Evolutionary conservation across 192 early-diverging fungal genomes (phyloP).

Genomic region (Podila clonocystis): DNA sequence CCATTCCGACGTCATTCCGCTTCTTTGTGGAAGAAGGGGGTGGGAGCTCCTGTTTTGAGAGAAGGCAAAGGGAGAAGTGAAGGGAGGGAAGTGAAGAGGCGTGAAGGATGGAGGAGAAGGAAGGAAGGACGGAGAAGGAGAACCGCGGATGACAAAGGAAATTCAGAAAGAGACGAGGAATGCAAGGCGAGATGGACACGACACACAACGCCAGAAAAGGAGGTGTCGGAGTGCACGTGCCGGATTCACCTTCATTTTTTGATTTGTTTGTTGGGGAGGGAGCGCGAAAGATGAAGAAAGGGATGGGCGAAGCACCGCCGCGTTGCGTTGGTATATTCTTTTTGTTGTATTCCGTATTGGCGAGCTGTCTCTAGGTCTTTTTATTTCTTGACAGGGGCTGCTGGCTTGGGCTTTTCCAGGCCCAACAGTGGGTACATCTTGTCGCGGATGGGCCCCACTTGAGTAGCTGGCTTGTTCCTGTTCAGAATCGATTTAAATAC

Average conservation of each 20-base stretch:
- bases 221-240: too few relatives aligned
- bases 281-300: neutral
- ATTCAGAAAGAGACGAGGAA: neutral
- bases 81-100: neutral
- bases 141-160: neutral
- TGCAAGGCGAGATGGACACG: too few relatives aligned
- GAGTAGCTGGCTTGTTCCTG: slow-evolving; percentile 58
- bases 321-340: too few relatives aligned
- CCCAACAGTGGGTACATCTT: slow-evolving; percentile 52
- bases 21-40: neutral
- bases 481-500: neutral
- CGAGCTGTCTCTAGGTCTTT: too few relatives aligned
- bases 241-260: neutral
- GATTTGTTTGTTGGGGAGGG: too few relatives aligned
- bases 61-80: neutral
- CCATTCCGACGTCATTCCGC: slow-evolving; percentile 2
- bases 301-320: neutral
- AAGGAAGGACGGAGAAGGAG: neutral
- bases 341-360: too few relatives aligned
- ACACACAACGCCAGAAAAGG: too few relatives aligned
- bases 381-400: neutral
- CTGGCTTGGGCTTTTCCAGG: slow-evolving; percentile 35
- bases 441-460: slow-evolving; percentile 57
- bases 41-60: neutral
- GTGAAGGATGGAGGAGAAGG: neutral